Conservation (phyloP, 176 grass and related monocot genomes). For the Cenchrus fungigraminus region DNA sequence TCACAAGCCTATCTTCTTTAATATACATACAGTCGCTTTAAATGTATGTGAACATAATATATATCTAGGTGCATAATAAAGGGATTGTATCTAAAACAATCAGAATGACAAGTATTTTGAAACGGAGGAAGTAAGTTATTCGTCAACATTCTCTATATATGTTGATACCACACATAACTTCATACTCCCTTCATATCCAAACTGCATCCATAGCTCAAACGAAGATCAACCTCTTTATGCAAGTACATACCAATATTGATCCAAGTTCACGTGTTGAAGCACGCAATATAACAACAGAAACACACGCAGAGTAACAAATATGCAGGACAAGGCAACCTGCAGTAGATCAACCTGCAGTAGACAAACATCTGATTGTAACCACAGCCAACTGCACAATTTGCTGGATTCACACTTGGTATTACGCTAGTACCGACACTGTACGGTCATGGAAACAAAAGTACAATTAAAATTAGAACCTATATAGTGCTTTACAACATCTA, state of each 20-base stretch:
- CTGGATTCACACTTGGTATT: not conserved
- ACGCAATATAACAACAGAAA: not conserved
- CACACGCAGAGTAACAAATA: not conserved
- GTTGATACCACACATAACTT: no score
- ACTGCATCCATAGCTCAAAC: not conserved
- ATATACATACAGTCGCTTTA: no score
- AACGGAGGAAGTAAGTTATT: no score
- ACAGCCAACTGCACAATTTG: not conserved
- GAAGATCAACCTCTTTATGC: not conserved
- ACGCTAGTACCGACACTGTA: not conserved
- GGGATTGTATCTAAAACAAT: no score
- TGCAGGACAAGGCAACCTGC: not conserved
- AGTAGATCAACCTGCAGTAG: not conserved
- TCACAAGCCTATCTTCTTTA: no score
- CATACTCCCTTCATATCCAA: no score
- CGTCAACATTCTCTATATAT: no score
- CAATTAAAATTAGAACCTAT: constrained; percentile 34
- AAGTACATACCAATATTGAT: not conserved
- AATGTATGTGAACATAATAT: no score
- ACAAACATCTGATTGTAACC: not conserved
- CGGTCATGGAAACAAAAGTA: not conserved
- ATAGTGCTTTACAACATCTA: constrained; percentile 46
- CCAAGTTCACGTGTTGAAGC: not conserved
- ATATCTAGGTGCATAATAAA: no score
- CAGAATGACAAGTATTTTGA: no score